These are phyloP conservation scores for Colletotrichum sp. DNA, from an alignment of 2,329 filamentous ascomycete genomes.

Conservation along the genomic window DNA sequence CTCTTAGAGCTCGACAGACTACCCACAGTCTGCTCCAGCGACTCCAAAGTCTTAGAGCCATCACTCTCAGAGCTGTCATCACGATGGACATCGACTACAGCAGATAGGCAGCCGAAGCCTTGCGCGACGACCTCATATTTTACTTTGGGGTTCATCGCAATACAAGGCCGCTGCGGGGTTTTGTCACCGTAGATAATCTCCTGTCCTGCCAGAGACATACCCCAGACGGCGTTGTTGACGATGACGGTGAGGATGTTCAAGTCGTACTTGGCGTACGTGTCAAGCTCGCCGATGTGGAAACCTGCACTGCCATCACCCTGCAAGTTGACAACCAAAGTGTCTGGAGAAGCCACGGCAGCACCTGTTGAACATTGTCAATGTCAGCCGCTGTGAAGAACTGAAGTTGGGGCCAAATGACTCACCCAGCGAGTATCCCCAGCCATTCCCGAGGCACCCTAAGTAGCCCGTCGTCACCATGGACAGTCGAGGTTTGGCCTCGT, in stretches of 20 bases:
- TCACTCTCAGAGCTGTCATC: background rate
- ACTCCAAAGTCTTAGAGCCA: background rate
- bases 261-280: conserved; percentile 4
- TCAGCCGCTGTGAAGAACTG: background rate
- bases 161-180: background rate
- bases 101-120: background rate
- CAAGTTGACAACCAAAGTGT: background rate
- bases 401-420: background rate
- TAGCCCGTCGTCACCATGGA: background rate
- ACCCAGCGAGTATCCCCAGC: conserved; percentile 6
- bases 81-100: background rate
- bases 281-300: conserved; percentile 6
- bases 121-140: background rate
- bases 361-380: background rate
- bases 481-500: background rate
- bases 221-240: conserved; percentile 5
- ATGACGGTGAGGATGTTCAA: conserved; percentile 2
- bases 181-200: conserved; percentile 1
- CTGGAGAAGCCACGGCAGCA: background rate
- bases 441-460: background rate
- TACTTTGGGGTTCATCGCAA: conserved; percentile 1
- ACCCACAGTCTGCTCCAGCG: background rate
- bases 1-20: background rate
- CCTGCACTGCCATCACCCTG: conserved; percentile 4
- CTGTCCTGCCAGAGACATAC: conserved; percentile 8